Evolutionary conservation across 148 eudicot species (phyloP).

Genomic region (Arbutus unedo): DNA sequence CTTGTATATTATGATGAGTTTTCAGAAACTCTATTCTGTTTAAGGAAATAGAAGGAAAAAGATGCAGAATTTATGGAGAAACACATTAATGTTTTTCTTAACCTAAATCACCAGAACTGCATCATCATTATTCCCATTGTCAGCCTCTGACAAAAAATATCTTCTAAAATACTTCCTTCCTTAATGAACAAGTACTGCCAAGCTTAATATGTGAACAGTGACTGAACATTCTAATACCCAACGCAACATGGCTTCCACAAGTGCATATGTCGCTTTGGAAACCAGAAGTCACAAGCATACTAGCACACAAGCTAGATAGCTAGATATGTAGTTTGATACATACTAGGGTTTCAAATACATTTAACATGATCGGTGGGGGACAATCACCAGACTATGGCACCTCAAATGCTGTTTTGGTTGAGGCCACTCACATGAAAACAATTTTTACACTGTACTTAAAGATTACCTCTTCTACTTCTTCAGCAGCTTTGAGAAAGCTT

Average conservation of each 20-base stretch:
- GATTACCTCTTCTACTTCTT: conserved; percentile 94
- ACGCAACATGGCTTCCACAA: neutral
- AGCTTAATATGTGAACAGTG: neutral
- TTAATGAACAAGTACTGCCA: neutral
- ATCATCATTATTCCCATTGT: neutral
- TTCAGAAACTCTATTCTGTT: neutral
- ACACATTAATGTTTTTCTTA: neutral
- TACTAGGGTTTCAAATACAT: no score
- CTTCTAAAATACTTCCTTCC: neutral
- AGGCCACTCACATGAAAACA: neutral
- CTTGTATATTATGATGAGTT: conserved; percentile 8
- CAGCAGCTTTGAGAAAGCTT: conserved; percentile 83
- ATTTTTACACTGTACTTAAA: neutral
- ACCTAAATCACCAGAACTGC: neutral
- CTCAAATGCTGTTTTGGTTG: neutral
- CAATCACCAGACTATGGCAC: neutral
- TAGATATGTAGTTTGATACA: neutral
- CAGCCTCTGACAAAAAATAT: neutral
- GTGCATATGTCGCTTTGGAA: neutral
- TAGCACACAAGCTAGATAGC: neutral
- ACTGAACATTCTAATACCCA: neutral
- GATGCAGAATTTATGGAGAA: neutral
- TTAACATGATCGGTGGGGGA: neutral
- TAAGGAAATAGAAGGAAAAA: neutral
- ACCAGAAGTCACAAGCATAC: neutral